Base-by-base conservation (phyloP, 768 basidiomycete species). In the Trametes elegans region DNA sequence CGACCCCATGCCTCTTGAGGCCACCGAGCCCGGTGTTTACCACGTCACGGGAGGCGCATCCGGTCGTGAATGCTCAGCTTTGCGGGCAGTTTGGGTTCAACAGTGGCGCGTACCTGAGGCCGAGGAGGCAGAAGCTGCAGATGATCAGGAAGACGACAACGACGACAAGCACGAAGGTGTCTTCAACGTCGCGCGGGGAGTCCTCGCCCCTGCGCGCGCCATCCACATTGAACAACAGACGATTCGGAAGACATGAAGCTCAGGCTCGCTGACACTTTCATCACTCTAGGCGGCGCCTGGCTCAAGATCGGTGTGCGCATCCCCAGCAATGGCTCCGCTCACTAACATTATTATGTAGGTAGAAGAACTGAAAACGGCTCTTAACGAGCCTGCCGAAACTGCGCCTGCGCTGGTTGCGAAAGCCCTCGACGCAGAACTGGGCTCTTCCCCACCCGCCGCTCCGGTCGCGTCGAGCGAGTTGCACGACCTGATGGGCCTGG, bases 171-270 rank as follows among this genome's bases (percentile, higher is more conserved):
- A 91, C 0, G 96, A 97, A 64, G 97, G 98, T 62, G 97, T 98
- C 65, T 97, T 97, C 70, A 97, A 96, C 61, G 93, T 92, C 24
- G 93, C 97, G 11, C 98, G 96, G 94, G 91, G 96, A 66, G 87
- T 96, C 3, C 77, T 99, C 18, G 97, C 98, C 62, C 83, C 96
- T 52, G 95, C 96, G 21, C 79, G 95, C 36, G 83, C 87, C 11
- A 87, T 96, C 55, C 94, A 91, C 64, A 83, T 85, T 60, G 88
- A 87, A 69, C 78, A 80, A 57, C 74, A 75, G 74, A 77, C 9
- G 81, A 79, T 23, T 78, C 80, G 38, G 85, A 88, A 13, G 79
- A 80, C 49, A 70, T 82, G 31, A 85, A 81, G 66, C 79, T 96
- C 49, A 91, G 90, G 73, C 77, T 96, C 46, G 96, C 96, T 3